Base-by-base conservation (phyloP, 1,284 basidiomycete species). In the Ceratobasidium sp. region DNA sequence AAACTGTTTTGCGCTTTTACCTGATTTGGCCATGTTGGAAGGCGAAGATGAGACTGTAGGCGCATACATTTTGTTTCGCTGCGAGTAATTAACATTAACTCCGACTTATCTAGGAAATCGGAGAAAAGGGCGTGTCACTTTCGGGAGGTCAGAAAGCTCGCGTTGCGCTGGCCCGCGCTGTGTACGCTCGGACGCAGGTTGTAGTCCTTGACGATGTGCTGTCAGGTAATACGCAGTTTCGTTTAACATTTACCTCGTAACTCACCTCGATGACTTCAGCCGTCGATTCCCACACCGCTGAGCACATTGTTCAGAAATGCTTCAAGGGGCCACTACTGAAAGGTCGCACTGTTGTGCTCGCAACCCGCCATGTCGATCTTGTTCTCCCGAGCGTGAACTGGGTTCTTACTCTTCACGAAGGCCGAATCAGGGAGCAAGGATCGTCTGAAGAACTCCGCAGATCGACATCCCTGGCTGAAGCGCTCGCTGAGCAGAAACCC, bases 301-400 rank as follows among this genome's bases (percentile, higher is more conserved):
- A 90, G 15, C 87, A 89, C 80, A 82, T 94, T 27, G 91, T 88
- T 74, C 89, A 92, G 48, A 85, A 87, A 62, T 84, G 91, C 9
- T 81, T 94, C 41, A 83, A 84, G 14, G 92, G 92, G 0, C 89
- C 90, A 11, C 84, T 94, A 9, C 80, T 93, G 36, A 86, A 84
- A 1, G 84, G 90, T 71, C 87, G 92, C 19, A 93, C 92, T 0
- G 89, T 93, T 60, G 89, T 92, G 51, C 84, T 92, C 9, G 90
- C 92, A 19, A 93, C 92, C 0, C 91, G 93, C 78, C 91, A 93
- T 76, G 89, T 93, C 59, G 90, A 92, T 72, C 85, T 93, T 1
- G 90, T 93, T 19, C 85, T 93, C 22, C 91, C 91, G 0, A 89
- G 87, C 0, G 87, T 91, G 0, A 80, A 89, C 74, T 75, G 65